Evolutionary conservation across 2,329 filamentous ascomycete genomes (phyloP).

Genomic region (Westerdykella ornata): DNA sequence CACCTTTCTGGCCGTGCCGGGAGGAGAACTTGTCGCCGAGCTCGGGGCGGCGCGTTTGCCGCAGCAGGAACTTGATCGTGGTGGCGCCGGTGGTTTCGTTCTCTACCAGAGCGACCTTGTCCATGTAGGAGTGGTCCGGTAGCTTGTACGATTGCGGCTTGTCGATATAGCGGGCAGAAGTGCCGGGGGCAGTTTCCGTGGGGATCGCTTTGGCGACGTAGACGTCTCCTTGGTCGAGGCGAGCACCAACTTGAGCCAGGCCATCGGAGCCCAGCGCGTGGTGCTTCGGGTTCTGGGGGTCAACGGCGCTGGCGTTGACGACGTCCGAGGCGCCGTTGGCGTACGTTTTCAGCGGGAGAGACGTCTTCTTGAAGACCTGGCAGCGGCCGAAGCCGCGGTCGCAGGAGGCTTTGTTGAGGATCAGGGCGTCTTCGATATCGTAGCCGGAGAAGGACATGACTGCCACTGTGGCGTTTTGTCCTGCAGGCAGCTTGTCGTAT

Average conservation of each 20-base stretch:
- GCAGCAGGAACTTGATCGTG: slow-evolving; percentile 87
- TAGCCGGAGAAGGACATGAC: slow-evolving; percentile 99
- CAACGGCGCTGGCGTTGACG: slow-evolving; percentile 39
- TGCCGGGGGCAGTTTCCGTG: slow-evolving; percentile 64
- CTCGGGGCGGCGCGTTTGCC: slow-evolving; percentile 92
- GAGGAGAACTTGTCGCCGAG: slow-evolving; percentile 98
- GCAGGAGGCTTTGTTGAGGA: slow-evolving; percentile 91
- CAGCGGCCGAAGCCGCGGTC: slow-evolving; percentile 94
- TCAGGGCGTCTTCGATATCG: slow-evolving; percentile 97
- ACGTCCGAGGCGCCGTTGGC: slow-evolving; percentile 65
- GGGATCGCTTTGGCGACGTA: slow-evolving; percentile 89
- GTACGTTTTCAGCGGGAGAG: slow-evolving; percentile 79
- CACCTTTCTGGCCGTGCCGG: slow-evolving; percentile 95
- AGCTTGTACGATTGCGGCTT: slow-evolving; percentile 73
- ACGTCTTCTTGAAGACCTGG: slow-evolving; percentile 95
- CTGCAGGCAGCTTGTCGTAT: slow-evolving; percentile 94
- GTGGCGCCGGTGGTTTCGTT: slow-evolving; percentile 73
- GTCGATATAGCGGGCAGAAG: slow-evolving; percentile 60
- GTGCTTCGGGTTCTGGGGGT: slow-evolving; percentile 51
- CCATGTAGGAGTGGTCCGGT: slow-evolving; percentile 78
- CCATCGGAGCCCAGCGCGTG: slow-evolving; percentile 78
- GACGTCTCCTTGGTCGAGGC: slow-evolving; percentile 69
- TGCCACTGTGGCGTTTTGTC: slow-evolving; percentile 93
- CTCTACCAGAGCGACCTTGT: slow-evolving; percentile 91
- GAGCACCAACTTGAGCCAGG: slow-evolving; percentile 76